phyloP scores from a whole-genome alignment of 129 eudicot species.

The Flaveria linearis region DNA sequence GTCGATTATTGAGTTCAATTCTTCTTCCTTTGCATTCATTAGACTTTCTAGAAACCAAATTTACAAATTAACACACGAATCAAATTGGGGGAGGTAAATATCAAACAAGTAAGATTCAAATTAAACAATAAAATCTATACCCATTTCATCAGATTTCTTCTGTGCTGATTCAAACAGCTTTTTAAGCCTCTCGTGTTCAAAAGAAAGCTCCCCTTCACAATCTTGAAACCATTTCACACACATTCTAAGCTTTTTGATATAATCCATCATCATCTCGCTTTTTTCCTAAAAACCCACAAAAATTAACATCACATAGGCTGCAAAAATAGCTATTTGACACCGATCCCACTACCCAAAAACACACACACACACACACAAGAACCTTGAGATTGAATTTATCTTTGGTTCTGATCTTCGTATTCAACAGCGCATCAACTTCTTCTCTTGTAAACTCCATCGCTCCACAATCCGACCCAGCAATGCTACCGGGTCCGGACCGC shows the following conservation, averaged over 20 bases:
- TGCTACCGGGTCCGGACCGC: slow-evolving; percentile 66
- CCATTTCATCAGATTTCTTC: slow-evolving; percentile 75
- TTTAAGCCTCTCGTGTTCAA: slow-evolving; percentile 65
- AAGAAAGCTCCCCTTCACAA: slow-evolving; percentile 52
- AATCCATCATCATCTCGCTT: slow-evolving; percentile 72
- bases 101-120: neutral
- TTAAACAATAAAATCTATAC: slow-evolving; percentile 34
- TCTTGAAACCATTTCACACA: slow-evolving; percentile 88
- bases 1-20: slow-evolving; percentile 67
- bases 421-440: slow-evolving; percentile 78
- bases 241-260: slow-evolving; percentile 67
- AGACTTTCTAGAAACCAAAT: slow-evolving; percentile 47
- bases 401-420: slow-evolving; percentile 76
- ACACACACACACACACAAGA: neutral
- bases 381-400: slow-evolving; percentile 80
- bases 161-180: slow-evolving; percentile 64
- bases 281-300: slow-evolving; percentile 62
- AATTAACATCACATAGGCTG: neutral
- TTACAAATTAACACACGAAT: neutral
- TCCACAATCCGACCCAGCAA: slow-evolving; percentile 65
- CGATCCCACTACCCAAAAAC: neutral
- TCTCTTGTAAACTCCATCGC: slow-evolving; percentile 68
- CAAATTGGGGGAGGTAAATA: neutral
- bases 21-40: slow-evolving; percentile 80
- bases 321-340: neutral